Evolutionary conservation across 2,329 filamentous ascomycete species (phyloP).

Genomic region (Phialocephala sp.): DNA sequence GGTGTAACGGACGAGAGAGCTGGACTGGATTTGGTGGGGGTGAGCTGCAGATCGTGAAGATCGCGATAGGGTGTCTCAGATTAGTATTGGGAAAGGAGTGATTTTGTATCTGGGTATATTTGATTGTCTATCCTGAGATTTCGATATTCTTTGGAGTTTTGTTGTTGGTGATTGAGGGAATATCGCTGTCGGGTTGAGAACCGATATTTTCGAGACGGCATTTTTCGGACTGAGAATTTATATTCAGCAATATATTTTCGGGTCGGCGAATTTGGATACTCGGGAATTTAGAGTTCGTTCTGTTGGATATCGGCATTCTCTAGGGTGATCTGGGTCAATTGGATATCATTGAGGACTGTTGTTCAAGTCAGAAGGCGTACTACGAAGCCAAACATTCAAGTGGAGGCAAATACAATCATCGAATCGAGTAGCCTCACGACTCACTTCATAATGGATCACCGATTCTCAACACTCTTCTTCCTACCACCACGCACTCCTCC

Average conservation of each 20-base stretch:
- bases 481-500: constrained; percentile 3
- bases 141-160: constrained; percentile 4
- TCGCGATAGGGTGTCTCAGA: constrained; percentile 3
- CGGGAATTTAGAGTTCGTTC: background rate
- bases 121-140: background rate
- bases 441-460: constrained; percentile 11
- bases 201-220: background rate
- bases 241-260: background rate
- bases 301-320: background rate
- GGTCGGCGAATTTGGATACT: background rate
- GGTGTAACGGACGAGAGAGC: background rate
- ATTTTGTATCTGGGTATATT: background rate
- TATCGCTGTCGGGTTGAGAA: background rate
- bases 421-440: background rate
- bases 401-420: background rate
- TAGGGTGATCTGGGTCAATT: background rate
- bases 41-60: background rate
- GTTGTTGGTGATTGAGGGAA: background rate
- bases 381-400: background rate
- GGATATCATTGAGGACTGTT: background rate
- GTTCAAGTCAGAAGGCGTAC: background rate
- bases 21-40: background rate
- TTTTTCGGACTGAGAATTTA: background rate
- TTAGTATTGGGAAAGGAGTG: background rate
- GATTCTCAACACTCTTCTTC: constrained; percentile 17